Evolutionary conservation across 768 basidiomycete genomes (phyloP).

Genomic region (Panaeolus papilionaceus): DNA sequence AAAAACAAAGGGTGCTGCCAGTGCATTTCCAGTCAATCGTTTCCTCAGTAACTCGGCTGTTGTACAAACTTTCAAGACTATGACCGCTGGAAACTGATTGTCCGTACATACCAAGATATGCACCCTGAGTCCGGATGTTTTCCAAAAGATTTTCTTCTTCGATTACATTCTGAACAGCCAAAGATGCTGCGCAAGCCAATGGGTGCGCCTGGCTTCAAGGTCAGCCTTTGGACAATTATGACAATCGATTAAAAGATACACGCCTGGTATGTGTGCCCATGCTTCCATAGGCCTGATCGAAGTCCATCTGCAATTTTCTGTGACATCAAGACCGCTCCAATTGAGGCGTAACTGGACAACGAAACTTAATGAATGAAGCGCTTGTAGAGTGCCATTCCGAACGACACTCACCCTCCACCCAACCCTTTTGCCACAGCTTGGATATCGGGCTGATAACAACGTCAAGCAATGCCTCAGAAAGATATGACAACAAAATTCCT

Average conservation of each 20-base stretch:
- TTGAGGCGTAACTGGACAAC: conserved; percentile 70
- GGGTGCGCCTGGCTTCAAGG: conserved; percentile 63
- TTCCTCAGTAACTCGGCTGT: conserved; percentile 56
- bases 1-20: conserved; percentile 69
- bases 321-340: conserved; percentile 83
- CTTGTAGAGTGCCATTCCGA: not conserved
- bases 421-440: conserved; percentile 92
- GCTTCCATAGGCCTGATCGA: conserved; percentile 78
- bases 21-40: conserved; percentile 58
- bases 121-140: conserved; percentile 65
- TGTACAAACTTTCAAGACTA: conserved; percentile 3
- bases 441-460: conserved; percentile 66
- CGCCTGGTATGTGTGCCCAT: conserved; percentile 88
- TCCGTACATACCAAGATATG: conserved; percentile 51
- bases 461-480: not conserved
- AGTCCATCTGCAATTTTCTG: conserved; percentile 75
- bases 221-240: not conserved
- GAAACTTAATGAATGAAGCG: not conserved
- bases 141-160: conserved; percentile 71
- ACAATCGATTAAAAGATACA: conserved; percentile 14
- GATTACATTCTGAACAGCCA: conserved; percentile 84
- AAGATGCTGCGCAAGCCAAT: conserved; percentile 75
- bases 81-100: not conserved
- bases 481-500: conserved; percentile 23
- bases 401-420: conserved; percentile 74